These are phyloP conservation scores for Filobasidium floriforme DNA, from an alignment of 768 basidiomycete genomes.

Conservation along the genomic window DNA sequence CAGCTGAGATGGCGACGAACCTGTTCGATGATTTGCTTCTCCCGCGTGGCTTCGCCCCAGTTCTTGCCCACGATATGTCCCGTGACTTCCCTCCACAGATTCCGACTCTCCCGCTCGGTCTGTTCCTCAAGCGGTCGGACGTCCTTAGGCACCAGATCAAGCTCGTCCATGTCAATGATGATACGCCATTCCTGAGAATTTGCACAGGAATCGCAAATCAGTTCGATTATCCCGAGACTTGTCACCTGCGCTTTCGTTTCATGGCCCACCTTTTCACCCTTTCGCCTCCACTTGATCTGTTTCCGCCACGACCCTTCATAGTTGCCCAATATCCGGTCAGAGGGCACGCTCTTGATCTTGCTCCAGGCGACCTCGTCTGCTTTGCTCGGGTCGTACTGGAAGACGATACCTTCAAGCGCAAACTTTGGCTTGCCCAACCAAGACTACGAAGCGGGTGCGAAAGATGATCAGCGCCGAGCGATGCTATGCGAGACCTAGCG, in stretches of 20 bases:
- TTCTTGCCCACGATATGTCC: conserved; percentile 68
- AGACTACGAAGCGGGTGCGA: conserved; percentile 50
- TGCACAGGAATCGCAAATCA: neutral
- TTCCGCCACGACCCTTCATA: conserved; percentile 86
- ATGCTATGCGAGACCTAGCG: conserved; percentile 19
- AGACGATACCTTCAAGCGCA: conserved; percentile 78
- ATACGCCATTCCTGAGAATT: conserved; percentile 54
- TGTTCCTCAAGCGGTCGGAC: conserved; percentile 79
- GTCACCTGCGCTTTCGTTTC: neutral
- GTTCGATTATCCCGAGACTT: conserved; percentile 10
- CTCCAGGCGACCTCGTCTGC: conserved; percentile 44
- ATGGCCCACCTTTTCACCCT: conserved; percentile 45
- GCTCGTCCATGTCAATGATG: conserved; percentile 66
- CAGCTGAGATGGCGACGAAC: conserved; percentile 6
- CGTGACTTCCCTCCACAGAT: conserved; percentile 76
- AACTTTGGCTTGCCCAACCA: conserved; percentile 87
- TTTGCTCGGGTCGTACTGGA: conserved; percentile 64
- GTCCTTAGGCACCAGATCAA: conserved; percentile 68
- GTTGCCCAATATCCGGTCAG: conserved; percentile 63
- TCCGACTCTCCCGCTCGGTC: conserved; percentile 69
- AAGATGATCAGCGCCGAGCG: conserved; percentile 14
- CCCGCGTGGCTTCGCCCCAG: conserved; percentile 79
- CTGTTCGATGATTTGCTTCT: conserved; percentile 90
- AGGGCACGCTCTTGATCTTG: conserved; percentile 77
- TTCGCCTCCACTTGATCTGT: conserved; percentile 65